A percentile compares a stretch with the other conserved stretches of the same genome.
These are phyloP conservation scores for Teratosphaeria nubilosa DNA, from an alignment of 2,329 filamentous ascomycete genomes.

Conservation along the genomic window DNA sequence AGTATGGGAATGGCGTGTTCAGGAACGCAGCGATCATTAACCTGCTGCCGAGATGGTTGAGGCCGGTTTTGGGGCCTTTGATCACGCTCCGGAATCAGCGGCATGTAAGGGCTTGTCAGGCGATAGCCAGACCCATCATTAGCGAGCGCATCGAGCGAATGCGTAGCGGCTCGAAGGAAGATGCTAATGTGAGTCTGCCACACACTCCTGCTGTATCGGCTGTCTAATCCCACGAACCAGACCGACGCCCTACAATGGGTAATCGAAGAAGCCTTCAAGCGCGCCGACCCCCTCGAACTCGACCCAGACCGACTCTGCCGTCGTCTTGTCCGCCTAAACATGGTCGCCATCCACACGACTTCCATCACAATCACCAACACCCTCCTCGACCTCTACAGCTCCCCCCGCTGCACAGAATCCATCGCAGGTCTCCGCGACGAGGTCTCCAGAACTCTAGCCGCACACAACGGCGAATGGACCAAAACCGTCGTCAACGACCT, in stretches of 20 bases:
- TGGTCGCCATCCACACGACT: conserved; percentile 51
- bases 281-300: conserved; percentile 30
- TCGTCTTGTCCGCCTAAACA: conserved; percentile 46
- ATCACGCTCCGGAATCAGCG: not conserved
- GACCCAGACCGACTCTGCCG: conserved; percentile 40
- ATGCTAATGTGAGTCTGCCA: not conserved
- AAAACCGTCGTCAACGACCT: conserved; percentile 18
- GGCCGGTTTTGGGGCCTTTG: not conserved
- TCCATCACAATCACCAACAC: conserved; percentile 41
- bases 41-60: not conserved
- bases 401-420: conserved; percentile 27
- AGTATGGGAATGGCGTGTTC: not conserved
- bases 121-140: not conserved
- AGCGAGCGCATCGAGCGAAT: conserved; percentile 2
- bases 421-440: conserved; percentile 27
- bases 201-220: not conserved
- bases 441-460: conserved; percentile 12
- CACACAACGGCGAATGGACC: conserved; percentile 11
- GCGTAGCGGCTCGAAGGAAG: not conserved
- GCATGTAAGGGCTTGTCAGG: not conserved
- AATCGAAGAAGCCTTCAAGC: conserved; percentile 22
- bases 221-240: conserved; percentile 9
- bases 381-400: conserved; percentile 34
- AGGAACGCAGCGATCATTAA: not conserved
- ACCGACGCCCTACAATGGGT: conserved; percentile 41